phyloP scores from a whole-genome alignment of 2,329 filamentous ascomycete genomes.

The Fusarium poae region DNA sequence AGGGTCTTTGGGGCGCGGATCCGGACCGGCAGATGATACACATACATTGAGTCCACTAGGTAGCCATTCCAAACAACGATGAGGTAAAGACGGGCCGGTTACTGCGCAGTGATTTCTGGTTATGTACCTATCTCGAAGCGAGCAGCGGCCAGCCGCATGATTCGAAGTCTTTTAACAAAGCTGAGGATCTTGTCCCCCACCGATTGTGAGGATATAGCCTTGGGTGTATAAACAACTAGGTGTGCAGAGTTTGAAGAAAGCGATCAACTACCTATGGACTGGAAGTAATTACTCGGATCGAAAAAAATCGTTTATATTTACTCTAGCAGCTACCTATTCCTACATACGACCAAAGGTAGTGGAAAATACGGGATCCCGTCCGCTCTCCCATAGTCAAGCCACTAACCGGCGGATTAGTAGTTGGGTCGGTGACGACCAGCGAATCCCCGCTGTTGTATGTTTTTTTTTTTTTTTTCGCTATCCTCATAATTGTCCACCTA shows the following conservation, averaged over 20 bases:
- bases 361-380: slow-evolving; percentile 33
- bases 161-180: neutral
- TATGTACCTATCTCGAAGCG: slow-evolving; percentile 9
- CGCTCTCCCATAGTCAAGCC: slow-evolving; percentile 30
- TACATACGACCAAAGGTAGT: slow-evolving; percentile 32
- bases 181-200: neutral
- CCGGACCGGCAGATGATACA: slow-evolving; percentile 24
- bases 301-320: neutral
- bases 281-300: neutral
- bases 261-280: neutral
- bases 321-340: accelerated
- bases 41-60: neutral
- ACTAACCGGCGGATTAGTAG: slow-evolving; percentile 29
- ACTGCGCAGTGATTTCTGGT: slow-evolving; percentile 6
- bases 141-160: slow-evolving; percentile 5
- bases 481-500: neutral
- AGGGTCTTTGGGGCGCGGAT: neutral
- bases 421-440: slow-evolving; percentile 32
- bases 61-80: slow-evolving; percentile 9
- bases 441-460: slow-evolving; percentile 33
- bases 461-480: slow-evolving; percentile 7
- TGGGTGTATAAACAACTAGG: neutral
- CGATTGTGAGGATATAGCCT: too few relatives aligned
- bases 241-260: too few relatives aligned
- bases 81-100: slow-evolving; percentile 27